phyloP scores from a whole-genome alignment of 495 filamentous ascomycete species.

The Parathielavia appendiculata region DNA sequence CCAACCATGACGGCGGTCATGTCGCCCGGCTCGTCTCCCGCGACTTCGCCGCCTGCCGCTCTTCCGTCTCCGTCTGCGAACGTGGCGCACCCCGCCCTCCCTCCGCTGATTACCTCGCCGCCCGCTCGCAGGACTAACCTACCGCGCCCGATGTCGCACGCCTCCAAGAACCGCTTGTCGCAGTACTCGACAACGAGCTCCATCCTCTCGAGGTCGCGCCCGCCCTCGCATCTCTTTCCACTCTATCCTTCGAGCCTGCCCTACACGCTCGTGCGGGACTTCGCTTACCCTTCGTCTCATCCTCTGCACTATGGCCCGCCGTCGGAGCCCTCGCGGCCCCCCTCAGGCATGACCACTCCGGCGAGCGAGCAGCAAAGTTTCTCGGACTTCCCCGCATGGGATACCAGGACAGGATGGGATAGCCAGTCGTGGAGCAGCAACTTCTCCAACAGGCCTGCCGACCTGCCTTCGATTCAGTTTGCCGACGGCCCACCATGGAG shows the following conservation, averaged over 20 bases:
- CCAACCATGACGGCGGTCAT: constrained; percentile 51
- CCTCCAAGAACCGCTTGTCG: constrained; percentile 63
- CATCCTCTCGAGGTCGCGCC: constrained; percentile 68
- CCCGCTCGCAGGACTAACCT: constrained; percentile 52
- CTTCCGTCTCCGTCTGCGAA: constrained; percentile 49
- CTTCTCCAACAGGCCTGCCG: constrained; percentile 46
- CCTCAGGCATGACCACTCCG: constrained; percentile 77
- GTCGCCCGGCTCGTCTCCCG: constrained; percentile 53
- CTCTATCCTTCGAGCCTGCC: constrained; percentile 82
- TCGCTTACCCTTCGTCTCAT: constrained; percentile 79
- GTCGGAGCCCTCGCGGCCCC: constrained; percentile 58
- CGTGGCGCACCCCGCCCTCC: constrained; percentile 51
- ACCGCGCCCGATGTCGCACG: constrained; percentile 64
- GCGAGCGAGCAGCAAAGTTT: constrained; percentile 73
- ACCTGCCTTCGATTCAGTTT: constrained; percentile 80
- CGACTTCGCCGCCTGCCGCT: constrained; percentile 45
- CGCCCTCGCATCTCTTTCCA: constrained; percentile 70
- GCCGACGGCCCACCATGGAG: constrained; percentile 93
- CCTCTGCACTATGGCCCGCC: constrained; percentile 92
- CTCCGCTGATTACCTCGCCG: constrained; percentile 59
- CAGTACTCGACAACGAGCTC: constrained; percentile 62
- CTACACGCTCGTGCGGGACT: constrained; percentile 89
- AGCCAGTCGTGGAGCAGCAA: constrained; percentile 38
- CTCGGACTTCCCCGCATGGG: constrained; percentile 72
- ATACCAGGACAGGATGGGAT: constrained; percentile 52